phyloP scores from a whole-genome alignment of 2,329 filamentous ascomycete genomes.

The Cytospora chrysosperma region DNA sequence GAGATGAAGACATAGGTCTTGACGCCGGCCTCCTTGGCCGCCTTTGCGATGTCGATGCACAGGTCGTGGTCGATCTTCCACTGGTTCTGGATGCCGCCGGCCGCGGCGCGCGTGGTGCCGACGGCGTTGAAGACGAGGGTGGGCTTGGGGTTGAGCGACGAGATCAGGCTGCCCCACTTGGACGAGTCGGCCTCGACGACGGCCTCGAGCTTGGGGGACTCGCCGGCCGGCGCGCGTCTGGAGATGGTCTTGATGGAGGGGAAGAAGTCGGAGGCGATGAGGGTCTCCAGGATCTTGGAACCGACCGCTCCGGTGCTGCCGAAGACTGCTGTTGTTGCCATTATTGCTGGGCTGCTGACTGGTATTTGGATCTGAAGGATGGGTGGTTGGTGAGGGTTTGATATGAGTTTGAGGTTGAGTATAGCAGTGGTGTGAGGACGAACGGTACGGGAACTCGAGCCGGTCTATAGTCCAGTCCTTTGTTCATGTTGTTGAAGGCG shows the following conservation, averaged over 20 bases:
- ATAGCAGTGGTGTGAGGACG: background rate
- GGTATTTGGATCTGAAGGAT: background rate
- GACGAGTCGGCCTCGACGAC: slow-evolving; percentile 65
- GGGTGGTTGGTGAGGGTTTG: no score
- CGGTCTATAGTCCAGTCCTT: background rate
- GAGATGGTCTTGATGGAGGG: slow-evolving; percentile 61
- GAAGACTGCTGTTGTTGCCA: slow-evolving; percentile 54
- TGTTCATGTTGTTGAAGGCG: background rate
- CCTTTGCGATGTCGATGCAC: slow-evolving; percentile 74
- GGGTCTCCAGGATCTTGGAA: slow-evolving; percentile 68
- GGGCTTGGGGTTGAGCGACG: slow-evolving; percentile 54
- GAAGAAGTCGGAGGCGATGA: slow-evolving; percentile 53
- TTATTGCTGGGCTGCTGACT: slow-evolving; percentile 25
- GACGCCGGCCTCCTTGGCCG: slow-evolving; percentile 70
- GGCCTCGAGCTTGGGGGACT: slow-evolving; percentile 62
- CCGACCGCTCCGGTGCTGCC: slow-evolving; percentile 71
- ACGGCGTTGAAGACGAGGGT: slow-evolving; percentile 72
- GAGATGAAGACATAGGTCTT: slow-evolving; percentile 79
- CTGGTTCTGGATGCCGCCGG: slow-evolving; percentile 76
- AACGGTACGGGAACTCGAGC: background rate
- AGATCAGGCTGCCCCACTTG: slow-evolving; percentile 65
- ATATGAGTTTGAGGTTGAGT: background rate
- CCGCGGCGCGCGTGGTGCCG: slow-evolving; percentile 74
- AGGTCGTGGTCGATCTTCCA: slow-evolving; percentile 87
- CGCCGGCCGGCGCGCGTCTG: slow-evolving; percentile 59